Percentiles rank a stretch among this genome's conserved stretches.
These are phyloP conservation scores for Austroboletus festivus DNA, from an alignment of 768 basidiomycete species.

Conservation along the genomic window DNA sequence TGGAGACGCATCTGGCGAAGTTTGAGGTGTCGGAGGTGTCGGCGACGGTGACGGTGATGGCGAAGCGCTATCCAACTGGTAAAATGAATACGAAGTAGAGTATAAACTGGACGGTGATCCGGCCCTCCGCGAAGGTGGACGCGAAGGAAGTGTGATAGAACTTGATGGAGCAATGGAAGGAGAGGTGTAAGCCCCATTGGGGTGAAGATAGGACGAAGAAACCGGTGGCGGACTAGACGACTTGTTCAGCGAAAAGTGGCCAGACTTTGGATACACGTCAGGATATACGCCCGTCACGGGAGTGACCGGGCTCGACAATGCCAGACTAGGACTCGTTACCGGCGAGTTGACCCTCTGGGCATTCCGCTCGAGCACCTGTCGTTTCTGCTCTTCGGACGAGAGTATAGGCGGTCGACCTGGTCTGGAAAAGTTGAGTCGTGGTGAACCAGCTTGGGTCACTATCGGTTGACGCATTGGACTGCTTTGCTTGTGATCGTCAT, in stretches of 20 bases:
- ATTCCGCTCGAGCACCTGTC: constrained; percentile 57
- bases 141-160: constrained; percentile 23
- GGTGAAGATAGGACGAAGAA: constrained; percentile 16
- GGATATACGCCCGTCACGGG: constrained; percentile 23
- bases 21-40: constrained; percentile 14
- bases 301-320: constrained; percentile 13
- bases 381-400: constrained; percentile 39
- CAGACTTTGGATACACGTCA: background rate
- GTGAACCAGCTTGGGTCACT: constrained; percentile 25
- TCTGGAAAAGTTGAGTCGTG: constrained; percentile 60
- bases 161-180: constrained; percentile 13
- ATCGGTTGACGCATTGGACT: constrained; percentile 40
- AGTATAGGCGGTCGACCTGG: constrained; percentile 49
- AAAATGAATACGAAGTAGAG: constrained; percentile 61
- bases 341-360: constrained; percentile 38
- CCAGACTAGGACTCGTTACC: constrained; percentile 10
- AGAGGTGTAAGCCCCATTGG: constrained; percentile 11
- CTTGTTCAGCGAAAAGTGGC: background rate
- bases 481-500: constrained; percentile 21
- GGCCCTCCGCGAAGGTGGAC: constrained; percentile 36
- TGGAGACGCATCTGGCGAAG: constrained; percentile 16
- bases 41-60: too few relatives aligned
- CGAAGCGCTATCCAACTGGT: constrained; percentile 47
- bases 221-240: background rate
- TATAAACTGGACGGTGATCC: constrained; percentile 47